Conservation (phyloP, 169 alveolate species). For the Plasmodium relictum region DNA sequence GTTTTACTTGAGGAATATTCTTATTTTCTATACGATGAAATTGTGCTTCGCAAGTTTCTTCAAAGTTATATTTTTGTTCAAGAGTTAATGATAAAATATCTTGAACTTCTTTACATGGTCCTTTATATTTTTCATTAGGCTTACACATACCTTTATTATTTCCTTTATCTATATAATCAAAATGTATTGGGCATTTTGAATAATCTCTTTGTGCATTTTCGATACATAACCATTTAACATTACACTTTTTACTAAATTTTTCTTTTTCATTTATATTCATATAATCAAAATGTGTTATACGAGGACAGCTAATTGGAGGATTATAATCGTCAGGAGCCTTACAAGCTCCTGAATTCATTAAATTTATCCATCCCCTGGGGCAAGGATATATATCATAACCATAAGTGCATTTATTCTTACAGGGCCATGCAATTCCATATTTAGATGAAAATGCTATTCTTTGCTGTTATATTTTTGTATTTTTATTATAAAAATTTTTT, state of each 20-base stretch:
- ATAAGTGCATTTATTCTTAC: conserved; percentile 50
- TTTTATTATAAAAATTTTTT: neutral
- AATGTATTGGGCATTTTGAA: conserved; percentile 60
- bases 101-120: conserved; percentile 68
- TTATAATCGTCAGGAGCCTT: conserved; percentile 71
- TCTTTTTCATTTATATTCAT: conserved; percentile 63
- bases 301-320: conserved; percentile 50
- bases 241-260: conserved; percentile 55
- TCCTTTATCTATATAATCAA: conserved; percentile 52
- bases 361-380: conserved; percentile 67
- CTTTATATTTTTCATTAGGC: conserved; percentile 67
- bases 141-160: conserved; percentile 53
- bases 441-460: conserved; percentile 61
- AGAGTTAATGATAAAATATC: conserved; percentile 49
- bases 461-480: conserved; percentile 27
- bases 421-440: conserved; percentile 75
- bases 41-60: conserved; percentile 74
- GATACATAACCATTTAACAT: conserved; percentile 67
- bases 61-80: conserved; percentile 71
- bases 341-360: conserved; percentile 67
- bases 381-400: conserved; percentile 56
- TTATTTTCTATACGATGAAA: conserved; percentile 38
- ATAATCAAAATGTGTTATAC: conserved; percentile 74
- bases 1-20: conserved; percentile 49
- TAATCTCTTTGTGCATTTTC: conserved; percentile 70